These are phyloP conservation scores for Corinectria fuckeliana DNA, from an alignment of 2,329 filamentous ascomycete species.

Conservation along the genomic window DNA sequence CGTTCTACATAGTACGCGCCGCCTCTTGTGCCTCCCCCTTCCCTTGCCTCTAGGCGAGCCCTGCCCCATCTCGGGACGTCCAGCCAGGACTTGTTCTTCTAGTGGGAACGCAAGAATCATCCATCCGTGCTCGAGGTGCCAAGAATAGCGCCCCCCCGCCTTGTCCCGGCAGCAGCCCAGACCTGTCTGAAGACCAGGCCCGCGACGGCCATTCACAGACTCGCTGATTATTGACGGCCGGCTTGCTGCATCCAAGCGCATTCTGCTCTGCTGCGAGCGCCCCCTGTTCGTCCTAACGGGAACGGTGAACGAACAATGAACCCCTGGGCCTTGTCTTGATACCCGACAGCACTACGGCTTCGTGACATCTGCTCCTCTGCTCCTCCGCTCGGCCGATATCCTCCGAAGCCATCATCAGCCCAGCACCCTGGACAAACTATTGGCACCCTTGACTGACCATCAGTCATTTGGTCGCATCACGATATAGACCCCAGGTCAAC, in stretches of 20 bases:
- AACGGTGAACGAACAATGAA: neutral
- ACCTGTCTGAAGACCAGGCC: no score
- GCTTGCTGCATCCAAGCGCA: neutral
- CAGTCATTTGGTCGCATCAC: constrained; percentile 2
- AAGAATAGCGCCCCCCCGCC: no score
- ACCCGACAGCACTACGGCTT: neutral
- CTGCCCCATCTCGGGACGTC: neutral
- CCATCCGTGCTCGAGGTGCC: neutral
- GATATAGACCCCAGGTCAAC: neutral
- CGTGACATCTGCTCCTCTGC: neutral
- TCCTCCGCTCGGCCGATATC: constrained; percentile 21
- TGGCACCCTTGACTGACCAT: neutral
- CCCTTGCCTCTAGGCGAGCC: constrained; percentile 2
- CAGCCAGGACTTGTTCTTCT: no score
- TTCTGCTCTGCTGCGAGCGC: neutral
- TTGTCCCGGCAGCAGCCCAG: no score
- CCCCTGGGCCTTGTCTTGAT: neutral
- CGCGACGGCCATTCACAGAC: constrained; percentile 11
- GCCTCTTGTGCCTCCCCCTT: neutral
- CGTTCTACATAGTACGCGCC: neutral
- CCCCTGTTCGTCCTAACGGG: neutral
- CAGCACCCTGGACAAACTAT: neutral
- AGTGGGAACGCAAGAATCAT: neutral
- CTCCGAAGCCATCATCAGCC: constrained; percentile 1
- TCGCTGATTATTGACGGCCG: neutral